phyloP scores from a whole-genome alignment of 2,329 filamentous ascomycete genomes.

The Diplodia sapinea region DNA sequence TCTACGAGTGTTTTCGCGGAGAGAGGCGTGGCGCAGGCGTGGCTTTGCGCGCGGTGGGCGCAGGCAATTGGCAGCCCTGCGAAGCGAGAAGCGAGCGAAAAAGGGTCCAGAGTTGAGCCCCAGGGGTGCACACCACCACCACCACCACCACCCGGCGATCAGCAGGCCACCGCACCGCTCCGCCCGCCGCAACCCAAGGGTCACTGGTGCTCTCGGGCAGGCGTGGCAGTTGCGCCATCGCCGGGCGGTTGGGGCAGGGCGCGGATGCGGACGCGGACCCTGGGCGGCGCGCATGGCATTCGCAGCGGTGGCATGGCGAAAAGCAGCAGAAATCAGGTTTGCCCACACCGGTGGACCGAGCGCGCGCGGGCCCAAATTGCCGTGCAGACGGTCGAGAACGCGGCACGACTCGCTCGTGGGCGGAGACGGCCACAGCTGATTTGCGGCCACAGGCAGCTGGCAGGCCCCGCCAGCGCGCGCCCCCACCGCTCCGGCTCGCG shows the following conservation, averaged over 20 bases:
- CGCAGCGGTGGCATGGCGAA: constrained; percentile 21
- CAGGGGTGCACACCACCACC: constrained; percentile 12
- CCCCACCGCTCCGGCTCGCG: constrained; percentile 13
- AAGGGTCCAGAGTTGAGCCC: constrained; percentile 19
- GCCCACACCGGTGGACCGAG: constrained; percentile 11
- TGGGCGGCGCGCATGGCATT: constrained; percentile 16
- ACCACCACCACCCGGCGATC: constrained; percentile 2
- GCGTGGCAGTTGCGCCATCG: constrained; percentile 10
- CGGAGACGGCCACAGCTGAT: constrained; percentile 18
- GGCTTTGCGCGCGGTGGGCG: constrained; percentile 1
- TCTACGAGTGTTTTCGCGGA: constrained; percentile 20
- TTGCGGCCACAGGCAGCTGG: constrained; percentile 17
- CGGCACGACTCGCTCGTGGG: constrained; percentile 16
- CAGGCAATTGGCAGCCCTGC: background rate
- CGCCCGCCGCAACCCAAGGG: background rate
- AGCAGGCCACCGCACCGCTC: constrained; percentile 16
- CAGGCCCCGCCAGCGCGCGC: background rate
- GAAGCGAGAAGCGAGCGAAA: background rate
- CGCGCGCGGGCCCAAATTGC: constrained; percentile 23
- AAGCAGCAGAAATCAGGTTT: constrained; percentile 21
- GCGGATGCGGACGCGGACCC: background rate
- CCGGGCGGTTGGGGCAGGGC: background rate
- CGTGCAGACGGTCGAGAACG: constrained; percentile 5
- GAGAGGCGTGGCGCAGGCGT: constrained; percentile 1
- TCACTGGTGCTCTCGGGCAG: too few species aligned